Conservation (phyloP, 2,329 filamentous ascomycete species). For the Bipolaris bicolor region DNA sequence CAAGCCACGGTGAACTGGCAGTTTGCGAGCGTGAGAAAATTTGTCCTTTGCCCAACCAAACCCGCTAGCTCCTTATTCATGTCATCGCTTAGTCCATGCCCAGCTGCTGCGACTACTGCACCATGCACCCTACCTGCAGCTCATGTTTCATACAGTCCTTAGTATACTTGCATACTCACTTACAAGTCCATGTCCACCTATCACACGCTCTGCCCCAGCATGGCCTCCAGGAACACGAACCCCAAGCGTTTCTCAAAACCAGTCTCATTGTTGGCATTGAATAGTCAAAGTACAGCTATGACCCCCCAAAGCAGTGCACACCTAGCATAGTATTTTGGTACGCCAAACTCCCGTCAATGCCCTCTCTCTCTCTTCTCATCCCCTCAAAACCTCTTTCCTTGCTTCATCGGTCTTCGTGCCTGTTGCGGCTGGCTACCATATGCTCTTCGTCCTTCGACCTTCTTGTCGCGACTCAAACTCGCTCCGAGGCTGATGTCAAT, state of each 20-base stretch:
- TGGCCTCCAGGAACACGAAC: not conserved
- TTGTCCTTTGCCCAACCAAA: not conserved
- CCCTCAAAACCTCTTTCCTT: constrained; percentile 38
- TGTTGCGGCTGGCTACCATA: constrained; percentile 80
- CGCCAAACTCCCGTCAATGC: constrained; percentile 23
- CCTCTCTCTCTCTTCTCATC: constrained; percentile 1
- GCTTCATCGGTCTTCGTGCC: constrained; percentile 60
- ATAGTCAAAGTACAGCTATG: constrained; percentile 6
- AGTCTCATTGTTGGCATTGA: not conserved
- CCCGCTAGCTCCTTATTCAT: constrained; percentile 5
- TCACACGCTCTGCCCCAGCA: not conserved
- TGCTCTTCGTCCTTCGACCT: constrained; percentile 65
- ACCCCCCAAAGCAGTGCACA: constrained; percentile 2
- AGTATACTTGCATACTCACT: not conserved
- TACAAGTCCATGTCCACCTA: not conserved
- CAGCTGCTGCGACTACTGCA: not conserved
- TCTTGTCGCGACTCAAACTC: constrained; percentile 76
- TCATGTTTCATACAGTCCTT: not conserved
- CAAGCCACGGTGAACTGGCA: constrained; percentile 28
- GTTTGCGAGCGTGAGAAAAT: constrained; percentile 1
- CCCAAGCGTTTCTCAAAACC: not conserved
- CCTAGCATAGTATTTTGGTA: constrained; percentile 12
- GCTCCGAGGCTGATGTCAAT: constrained; percentile 80
- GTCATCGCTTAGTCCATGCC: not conserved
- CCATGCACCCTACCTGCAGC: not conserved